phyloP scores from a whole-genome alignment of 352 stramenopile species.

The Ochromonadaceae sp. region DNA sequence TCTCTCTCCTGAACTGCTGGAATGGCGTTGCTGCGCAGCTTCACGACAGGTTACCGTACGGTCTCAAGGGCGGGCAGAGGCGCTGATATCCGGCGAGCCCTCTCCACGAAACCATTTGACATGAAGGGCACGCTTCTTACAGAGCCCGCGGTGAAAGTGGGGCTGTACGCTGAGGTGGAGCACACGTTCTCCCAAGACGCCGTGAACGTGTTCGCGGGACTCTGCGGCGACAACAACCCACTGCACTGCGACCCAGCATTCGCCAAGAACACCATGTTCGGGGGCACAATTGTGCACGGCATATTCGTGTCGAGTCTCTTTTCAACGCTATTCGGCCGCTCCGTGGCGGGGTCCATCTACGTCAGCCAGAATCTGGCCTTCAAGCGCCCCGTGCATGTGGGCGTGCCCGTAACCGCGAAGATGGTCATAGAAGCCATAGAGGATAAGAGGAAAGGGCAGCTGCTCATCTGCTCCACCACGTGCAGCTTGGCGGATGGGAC shows the following conservation, averaged over 20 bases:
- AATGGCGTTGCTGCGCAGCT: no score
- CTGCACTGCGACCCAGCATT: neutral
- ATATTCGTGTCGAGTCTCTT: slow-evolving; percentile 17
- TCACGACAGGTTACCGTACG: no score
- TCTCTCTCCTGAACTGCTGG: no score
- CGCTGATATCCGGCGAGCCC: no score
- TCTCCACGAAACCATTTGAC: no score
- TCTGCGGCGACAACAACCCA: slow-evolving; percentile 15
- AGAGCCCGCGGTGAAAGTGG: no score
- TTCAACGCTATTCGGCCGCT: slow-evolving; percentile 2
- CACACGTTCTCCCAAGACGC: neutral
- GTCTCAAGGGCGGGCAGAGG: no score
- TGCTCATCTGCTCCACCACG: neutral
- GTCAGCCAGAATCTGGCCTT: slow-evolving; percentile 4
- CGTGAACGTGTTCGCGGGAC: neutral
- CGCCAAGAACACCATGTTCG: neutral
- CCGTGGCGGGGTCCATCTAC: slow-evolving; percentile 4
- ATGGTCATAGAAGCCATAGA: neutral
- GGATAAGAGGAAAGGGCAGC: neutral
- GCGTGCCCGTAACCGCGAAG: neutral
- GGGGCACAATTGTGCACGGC: slow-evolving; percentile 13
- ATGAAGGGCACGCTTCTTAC: no score
- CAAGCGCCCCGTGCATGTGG: neutral
- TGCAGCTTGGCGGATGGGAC: neutral
- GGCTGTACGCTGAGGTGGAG: neutral